Evolutionary conservation across 2,329 filamentous ascomycete genomes (phyloP).

Genomic region (Diaporthe longicolla): DNA sequence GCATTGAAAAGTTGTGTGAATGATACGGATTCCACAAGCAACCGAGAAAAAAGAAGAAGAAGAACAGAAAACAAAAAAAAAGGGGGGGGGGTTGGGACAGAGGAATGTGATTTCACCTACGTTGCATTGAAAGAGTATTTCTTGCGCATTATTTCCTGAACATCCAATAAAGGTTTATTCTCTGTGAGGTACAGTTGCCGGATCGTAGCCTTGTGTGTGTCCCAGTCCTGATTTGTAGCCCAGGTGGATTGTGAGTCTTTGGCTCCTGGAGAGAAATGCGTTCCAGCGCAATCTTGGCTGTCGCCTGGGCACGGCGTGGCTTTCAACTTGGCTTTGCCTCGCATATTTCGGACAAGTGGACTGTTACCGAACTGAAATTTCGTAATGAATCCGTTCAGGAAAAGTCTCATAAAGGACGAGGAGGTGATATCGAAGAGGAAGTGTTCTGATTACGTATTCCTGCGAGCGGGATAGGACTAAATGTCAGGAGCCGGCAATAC

Average conservation of each 20-base stretch:
- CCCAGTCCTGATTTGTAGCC: slow-evolving; percentile 21
- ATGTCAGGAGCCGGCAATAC: not conserved
- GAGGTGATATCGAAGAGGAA: not conserved
- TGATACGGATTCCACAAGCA: too few species aligned
- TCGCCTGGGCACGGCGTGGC: not conserved
- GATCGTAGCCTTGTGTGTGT: not conserved
- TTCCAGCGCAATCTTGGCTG: not conserved
- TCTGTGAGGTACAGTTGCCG: slow-evolving; percentile 15
- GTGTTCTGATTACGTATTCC: not conserved
- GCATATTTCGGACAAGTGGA: not conserved
- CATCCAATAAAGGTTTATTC: slow-evolving; percentile 7
- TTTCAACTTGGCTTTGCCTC: not conserved
- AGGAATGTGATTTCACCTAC: not conserved
- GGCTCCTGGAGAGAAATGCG: not conserved
- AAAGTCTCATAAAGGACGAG: not conserved
- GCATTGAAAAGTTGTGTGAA: not conserved
- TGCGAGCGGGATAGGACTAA: not conserved
- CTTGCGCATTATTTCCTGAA: not conserved
- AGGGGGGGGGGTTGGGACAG: too few species aligned
- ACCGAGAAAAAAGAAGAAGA: too few species aligned
- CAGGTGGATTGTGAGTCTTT: not conserved
- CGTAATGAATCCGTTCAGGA: not conserved
- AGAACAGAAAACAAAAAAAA: too few species aligned
- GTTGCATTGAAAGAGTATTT: slow-evolving; percentile 18
- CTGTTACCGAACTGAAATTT: not conserved